Evolutionary conservation across 2,329 filamentous ascomycete species (phyloP).

Genomic region (Colletotrichum sp.): DNA sequence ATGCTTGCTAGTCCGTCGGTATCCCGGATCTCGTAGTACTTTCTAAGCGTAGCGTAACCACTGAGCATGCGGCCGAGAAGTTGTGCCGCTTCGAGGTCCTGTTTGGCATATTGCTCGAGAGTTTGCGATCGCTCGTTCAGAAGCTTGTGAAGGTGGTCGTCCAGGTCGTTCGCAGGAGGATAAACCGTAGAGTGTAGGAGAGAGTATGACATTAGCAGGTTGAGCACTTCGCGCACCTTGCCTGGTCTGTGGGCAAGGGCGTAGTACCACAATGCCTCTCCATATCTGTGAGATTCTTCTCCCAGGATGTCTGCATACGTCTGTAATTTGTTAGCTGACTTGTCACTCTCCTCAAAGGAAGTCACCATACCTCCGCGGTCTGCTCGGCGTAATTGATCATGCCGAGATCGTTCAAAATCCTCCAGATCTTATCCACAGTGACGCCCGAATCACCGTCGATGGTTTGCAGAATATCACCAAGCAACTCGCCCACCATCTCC

Average conservation of each 20-base stretch:
- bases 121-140: slow-evolving; percentile 75
- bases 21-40: slow-evolving; percentile 90
- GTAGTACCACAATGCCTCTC: slow-evolving; percentile 89
- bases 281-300: slow-evolving; percentile 77
- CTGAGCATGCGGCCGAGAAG: slow-evolving; percentile 86
- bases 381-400: slow-evolving; percentile 80
- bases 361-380: slow-evolving; percentile 75
- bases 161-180: slow-evolving; percentile 74
- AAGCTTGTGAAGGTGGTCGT: slow-evolving; percentile 72
- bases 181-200: slow-evolving; percentile 85
- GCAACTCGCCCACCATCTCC: slow-evolving; percentile 74
- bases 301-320: slow-evolving; percentile 83
- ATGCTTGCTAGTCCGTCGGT: slow-evolving; percentile 28
- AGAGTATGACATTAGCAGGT: slow-evolving; percentile 86
- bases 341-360: background rate
- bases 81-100: slow-evolving; percentile 82
- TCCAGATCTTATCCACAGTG: slow-evolving; percentile 83
- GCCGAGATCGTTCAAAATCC: slow-evolving; percentile 77
- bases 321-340: slow-evolving; percentile 49
- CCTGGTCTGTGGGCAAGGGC: slow-evolving; percentile 79
- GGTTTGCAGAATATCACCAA: slow-evolving; percentile 68
- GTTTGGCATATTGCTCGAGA: slow-evolving; percentile 72
- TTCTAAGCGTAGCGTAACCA: slow-evolving; percentile 89
- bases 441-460: slow-evolving; percentile 69
- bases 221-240: slow-evolving; percentile 85